Evolutionary conservation across 108 stramenopile genomes (phyloP).

Genomic region (Nitzschia putrida): DNA sequence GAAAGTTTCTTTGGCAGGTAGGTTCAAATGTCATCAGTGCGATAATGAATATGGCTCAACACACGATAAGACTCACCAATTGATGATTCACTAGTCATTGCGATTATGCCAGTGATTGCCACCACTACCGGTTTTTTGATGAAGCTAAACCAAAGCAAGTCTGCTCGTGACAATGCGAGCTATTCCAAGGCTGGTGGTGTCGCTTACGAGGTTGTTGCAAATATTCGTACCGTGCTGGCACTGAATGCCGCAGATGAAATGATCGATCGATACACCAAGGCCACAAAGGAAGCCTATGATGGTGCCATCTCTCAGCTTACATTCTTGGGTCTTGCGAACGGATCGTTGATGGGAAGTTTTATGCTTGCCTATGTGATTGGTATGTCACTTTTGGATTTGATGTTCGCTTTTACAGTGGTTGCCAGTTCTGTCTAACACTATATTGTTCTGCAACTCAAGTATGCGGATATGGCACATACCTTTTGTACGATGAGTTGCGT

Average conservation of each 20-base stretch:
- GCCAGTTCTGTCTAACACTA: not conserved
- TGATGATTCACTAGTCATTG: slow-evolving; percentile 4
- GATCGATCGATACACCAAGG: slow-evolving; percentile 36
- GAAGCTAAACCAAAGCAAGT: slow-evolving; percentile 35
- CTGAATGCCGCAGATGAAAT: slow-evolving; percentile 54
- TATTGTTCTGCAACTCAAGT: not conserved
- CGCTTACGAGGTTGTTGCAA: slow-evolving; percentile 38
- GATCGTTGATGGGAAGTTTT: slow-evolving; percentile 42
- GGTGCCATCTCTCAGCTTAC: slow-evolving; percentile 19
- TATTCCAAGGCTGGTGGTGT: slow-evolving; percentile 51
- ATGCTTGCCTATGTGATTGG: slow-evolving; percentile 25
- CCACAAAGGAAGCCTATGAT: slow-evolving; percentile 44
- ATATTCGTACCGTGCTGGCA: slow-evolving; percentile 52
- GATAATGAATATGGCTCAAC: not conserved
- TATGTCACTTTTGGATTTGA: slow-evolving; percentile 16
- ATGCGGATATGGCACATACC: slow-evolving; percentile 36
- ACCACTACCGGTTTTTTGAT: slow-evolving; percentile 16
- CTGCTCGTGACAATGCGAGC: slow-evolving; percentile 32
- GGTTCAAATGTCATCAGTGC: not conserved
- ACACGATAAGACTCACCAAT: not conserved
- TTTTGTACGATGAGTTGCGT: slow-evolving; percentile 21
- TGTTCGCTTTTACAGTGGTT: slow-evolving; percentile 4
- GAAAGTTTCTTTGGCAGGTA: slow-evolving; percentile 35
- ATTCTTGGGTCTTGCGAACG: slow-evolving; percentile 49
- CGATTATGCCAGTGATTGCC: slow-evolving; percentile 46